These are phyloP conservation scores for Kalmusia sp. DNA, from an alignment of 2,329 filamentous ascomycete genomes.

Conservation along the genomic window DNA sequence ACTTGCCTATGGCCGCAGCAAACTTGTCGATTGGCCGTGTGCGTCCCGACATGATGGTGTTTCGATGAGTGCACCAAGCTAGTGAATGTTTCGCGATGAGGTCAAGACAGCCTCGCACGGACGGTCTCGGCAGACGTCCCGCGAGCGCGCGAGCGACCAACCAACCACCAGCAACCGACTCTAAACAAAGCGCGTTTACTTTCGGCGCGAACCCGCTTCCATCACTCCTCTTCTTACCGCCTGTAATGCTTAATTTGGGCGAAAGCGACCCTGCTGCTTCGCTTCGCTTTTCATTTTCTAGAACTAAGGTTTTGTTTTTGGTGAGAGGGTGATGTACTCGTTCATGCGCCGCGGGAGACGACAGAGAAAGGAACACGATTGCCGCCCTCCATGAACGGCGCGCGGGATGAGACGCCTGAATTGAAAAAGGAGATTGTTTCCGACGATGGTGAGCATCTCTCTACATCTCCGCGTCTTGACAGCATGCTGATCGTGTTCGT, in stretches of 20 bases:
- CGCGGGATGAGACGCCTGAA: slow-evolving; percentile 46
- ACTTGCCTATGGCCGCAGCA: slow-evolving; percentile 69
- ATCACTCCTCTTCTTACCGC: slow-evolving; percentile 26
- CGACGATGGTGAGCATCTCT: slow-evolving; percentile 43
- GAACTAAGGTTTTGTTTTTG: slow-evolving; percentile 12
- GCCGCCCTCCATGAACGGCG: slow-evolving; percentile 48
- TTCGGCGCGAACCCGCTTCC: slow-evolving; percentile 10
- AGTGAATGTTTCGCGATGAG: slow-evolving; percentile 15
- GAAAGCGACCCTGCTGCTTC: slow-evolving; percentile 1
- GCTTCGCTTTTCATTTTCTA: slow-evolving; percentile 8
- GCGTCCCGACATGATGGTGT: slow-evolving; percentile 40
- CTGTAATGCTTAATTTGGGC: slow-evolving; percentile 32
- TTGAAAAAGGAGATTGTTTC: slow-evolving; percentile 45
- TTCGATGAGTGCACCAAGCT: background rate
- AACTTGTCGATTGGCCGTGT: slow-evolving; percentile 73
- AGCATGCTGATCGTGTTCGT: too few species aligned
- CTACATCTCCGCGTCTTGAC: too few species aligned
- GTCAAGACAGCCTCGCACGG: slow-evolving; percentile 16
- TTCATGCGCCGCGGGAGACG: slow-evolving; percentile 45
- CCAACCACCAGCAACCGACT: slow-evolving; percentile 15
- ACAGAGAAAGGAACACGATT: slow-evolving; percentile 49
- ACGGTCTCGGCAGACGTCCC: slow-evolving; percentile 20
- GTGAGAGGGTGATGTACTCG: slow-evolving; percentile 48
- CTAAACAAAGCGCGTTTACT: slow-evolving; percentile 38
- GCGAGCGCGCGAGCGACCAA: slow-evolving; percentile 27